Base-by-base conservation (phyloP, 2,329 filamentous ascomycete species). In the Leptodontidium sp. region DNA sequence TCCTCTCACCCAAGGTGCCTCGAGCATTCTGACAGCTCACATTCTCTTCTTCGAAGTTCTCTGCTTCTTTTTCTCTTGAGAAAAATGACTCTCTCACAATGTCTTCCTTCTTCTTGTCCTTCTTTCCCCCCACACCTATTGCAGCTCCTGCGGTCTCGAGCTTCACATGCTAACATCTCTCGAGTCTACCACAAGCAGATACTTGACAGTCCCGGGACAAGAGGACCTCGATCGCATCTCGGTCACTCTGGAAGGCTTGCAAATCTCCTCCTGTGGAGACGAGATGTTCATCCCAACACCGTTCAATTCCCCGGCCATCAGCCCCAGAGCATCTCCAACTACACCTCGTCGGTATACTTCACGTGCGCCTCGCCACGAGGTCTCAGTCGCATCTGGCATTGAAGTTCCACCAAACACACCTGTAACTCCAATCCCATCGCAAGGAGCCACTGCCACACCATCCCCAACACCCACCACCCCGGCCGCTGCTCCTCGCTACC, bases 261-360 rank as follows among this genome's bases (percentile, higher is more conserved):
- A 55, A 12, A 17, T 64, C n/a, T 64, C 62, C 4, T 64, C 62
- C 5, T 64, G 62, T n/a, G 26, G 32, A n/a, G 32, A 40, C 1
- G 12, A 64, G 21, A 40, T 43, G 35, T 45, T 55, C 14, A 26
- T 64, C 5, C 62, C 62, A 8, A 64, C 58, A 4, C 58, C 58
- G 1, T 15, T 21, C n/a, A 61, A 61, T 38, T 32, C 62, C 21
- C 62, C 62, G 6, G 38, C 52, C 21, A 17, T 21, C 7, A 64
- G 49, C 43, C 62, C 62, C 35, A 21, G 38, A 12, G 47, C n/a
- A 32, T 64, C 62, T 17, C 62, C 62, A n/a, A 55, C 35, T 11
- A 14, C 62, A 3, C 43, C 24, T 12, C n/a, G n/a, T 50, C 47
- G n/a, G 11, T 40, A 40, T 40, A 40, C 7, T 12, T 40, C 38